Conservation (phyloP, 768 basidiomycete species). For the Xerocomellus dryophilus region DNA sequence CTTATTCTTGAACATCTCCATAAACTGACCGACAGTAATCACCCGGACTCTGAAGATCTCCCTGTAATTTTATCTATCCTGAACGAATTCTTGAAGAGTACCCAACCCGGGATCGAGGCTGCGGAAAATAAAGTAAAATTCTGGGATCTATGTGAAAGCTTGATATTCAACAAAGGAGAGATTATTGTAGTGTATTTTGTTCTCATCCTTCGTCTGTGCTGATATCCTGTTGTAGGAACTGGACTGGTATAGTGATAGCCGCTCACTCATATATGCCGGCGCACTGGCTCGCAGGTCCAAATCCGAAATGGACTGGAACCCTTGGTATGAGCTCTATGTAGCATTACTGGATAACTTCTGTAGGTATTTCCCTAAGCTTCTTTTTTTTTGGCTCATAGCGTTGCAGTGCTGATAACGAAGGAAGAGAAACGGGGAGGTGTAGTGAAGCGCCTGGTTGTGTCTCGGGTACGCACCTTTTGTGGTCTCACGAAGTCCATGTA, state of each 20-base stretch:
- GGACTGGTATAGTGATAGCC: constrained; percentile 73
- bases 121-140: constrained; percentile 89
- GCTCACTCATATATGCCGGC: constrained; percentile 68
- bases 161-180: constrained; percentile 75
- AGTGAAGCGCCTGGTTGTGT: constrained; percentile 53
- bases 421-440: constrained; percentile 55
- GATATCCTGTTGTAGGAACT: constrained; percentile 55
- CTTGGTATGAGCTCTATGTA: constrained; percentile 68
- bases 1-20: constrained; percentile 69
- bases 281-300: constrained; percentile 57
- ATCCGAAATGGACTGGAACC: constrained; percentile 63
- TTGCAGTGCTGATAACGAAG: constrained; percentile 60
- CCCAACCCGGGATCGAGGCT: constrained; percentile 88
- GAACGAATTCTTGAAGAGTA: constrained; percentile 73
- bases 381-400: constrained; percentile 1
- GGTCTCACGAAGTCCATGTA: not conserved
- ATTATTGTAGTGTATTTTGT: constrained; percentile 58
- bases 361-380: constrained; percentile 34
- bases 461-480: constrained; percentile 49
- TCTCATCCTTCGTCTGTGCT: not conserved
- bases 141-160: constrained; percentile 73
- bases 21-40: constrained; percentile 67
- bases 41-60: constrained; percentile 75
- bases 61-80: constrained; percentile 70
- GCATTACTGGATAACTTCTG: constrained; percentile 76